Conservation (phyloP, 306 rosid genomes). For the Prunus mira region DNA sequence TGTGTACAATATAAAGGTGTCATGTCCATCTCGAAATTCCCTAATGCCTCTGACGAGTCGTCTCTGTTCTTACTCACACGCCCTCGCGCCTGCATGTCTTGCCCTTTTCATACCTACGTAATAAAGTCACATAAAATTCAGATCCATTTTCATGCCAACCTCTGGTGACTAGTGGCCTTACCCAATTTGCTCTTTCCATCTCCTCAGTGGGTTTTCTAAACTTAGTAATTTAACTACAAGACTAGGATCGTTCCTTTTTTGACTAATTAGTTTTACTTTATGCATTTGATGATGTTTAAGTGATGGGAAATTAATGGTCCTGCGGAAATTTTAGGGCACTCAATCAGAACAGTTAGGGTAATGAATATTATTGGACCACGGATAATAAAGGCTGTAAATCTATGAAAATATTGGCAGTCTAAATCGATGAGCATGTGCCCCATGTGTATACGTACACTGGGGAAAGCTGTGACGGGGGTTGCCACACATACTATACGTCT, state of each 20-base stretch:
- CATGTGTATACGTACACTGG: conserved; percentile 25
- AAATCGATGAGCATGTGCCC: conserved; percentile 31
- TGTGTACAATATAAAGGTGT: conserved; percentile 22
- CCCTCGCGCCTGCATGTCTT: conserved; percentile 86
- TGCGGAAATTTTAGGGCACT: conserved; percentile 34
- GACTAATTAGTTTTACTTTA: background rate
- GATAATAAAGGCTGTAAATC: conserved; percentile 25
- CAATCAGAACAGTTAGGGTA: conserved; percentile 44
- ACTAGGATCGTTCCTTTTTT: background rate
- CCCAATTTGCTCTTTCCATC: background rate
- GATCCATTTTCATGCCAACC: conserved; percentile 11
- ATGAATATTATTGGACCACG: conserved; percentile 56
- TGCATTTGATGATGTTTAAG: no score
- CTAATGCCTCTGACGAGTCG: conserved; percentile 48
- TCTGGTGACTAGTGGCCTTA: background rate
- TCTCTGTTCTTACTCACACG: conserved; percentile 38
- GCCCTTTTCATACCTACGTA: conserved; percentile 62
- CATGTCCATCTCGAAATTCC: conserved; percentile 33
- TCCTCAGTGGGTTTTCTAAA: background rate
- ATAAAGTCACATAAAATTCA: conserved; percentile 29
- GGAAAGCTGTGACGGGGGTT: conserved; percentile 28
- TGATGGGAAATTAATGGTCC: conserved; percentile 49
- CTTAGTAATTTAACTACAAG: background rate
- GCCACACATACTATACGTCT: conserved; percentile 32
- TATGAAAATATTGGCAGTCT: conserved; percentile 28